These are phyloP conservation scores for Yarrowia keelungensis DNA, from an alignment of 805 yeast species.

Conservation along the genomic window DNA sequence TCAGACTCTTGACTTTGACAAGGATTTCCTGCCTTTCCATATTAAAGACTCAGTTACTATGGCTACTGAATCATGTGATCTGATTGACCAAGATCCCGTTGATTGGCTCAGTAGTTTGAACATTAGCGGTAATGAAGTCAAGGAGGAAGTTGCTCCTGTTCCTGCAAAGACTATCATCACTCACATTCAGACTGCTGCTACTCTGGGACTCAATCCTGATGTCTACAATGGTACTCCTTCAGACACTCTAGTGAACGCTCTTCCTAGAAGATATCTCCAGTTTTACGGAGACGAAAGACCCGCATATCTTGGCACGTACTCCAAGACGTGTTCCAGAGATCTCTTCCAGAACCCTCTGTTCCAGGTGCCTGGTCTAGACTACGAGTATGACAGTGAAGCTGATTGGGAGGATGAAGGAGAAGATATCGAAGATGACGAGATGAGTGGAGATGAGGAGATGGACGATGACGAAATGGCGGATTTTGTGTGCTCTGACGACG, in stretches of 20 bases:
- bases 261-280: conserved; percentile 26
- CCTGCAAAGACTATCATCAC: conserved; percentile 3
- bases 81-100: conserved; percentile 6
- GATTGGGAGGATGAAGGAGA: conserved; percentile 39
- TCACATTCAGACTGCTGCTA: conserved; percentile 34
- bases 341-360: conserved; percentile 24
- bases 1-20: conserved; percentile 8
- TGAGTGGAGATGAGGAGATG: conserved; percentile 23
- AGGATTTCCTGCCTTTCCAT: conserved; percentile 13
- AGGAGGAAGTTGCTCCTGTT: not conserved
- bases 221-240: conserved; percentile 6
- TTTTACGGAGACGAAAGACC: conserved; percentile 29
- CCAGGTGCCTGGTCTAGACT: conserved; percentile 26
- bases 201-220: conserved; percentile 23
- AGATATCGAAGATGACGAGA: conserved; percentile 25
- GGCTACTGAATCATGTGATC: not conserved
- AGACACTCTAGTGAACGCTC: not conserved
- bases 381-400: conserved; percentile 35
- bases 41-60: conserved; percentile 20
- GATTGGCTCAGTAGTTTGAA: conserved; percentile 11
- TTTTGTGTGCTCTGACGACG: conserved; percentile 24
- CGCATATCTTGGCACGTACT: conserved; percentile 21
- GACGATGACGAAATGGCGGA: conserved; percentile 36
- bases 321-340: not conserved
- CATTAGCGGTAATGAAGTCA: not conserved